Conservation (phyloP, 805 yeast species). For the Candida taoyuanica region DNA sequence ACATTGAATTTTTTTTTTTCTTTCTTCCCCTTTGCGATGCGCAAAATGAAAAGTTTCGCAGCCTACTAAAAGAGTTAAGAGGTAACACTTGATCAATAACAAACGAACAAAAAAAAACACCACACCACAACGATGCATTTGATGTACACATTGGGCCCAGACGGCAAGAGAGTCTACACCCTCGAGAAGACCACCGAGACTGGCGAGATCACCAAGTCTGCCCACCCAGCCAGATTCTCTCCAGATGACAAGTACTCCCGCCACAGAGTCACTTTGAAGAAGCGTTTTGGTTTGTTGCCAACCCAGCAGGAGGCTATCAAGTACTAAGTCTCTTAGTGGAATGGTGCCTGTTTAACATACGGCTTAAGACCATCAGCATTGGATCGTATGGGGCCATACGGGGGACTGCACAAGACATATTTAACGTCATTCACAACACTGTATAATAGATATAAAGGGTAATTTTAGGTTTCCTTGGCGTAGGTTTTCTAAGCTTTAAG, state of each 20-base stretch:
- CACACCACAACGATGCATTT: constrained; percentile 80
- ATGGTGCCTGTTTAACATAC: no score
- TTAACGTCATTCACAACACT: no score
- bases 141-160: constrained; percentile 94
- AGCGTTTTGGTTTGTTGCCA: constrained; percentile 85
- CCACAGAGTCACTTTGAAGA: constrained; percentile 97
- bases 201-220: constrained; percentile 97
- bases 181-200: constrained; percentile 71
- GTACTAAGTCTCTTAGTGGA: constrained; percentile 17
- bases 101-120: no score
- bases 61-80: not conserved
- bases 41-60: not conserved
- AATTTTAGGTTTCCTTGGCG: no score
- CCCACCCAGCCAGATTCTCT: constrained; percentile 99
- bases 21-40: no score
- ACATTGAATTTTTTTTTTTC: no score
- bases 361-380: no score
- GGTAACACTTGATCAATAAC: no score
- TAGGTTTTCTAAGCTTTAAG: no score
- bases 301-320: constrained; percentile 50
- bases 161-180: constrained; percentile 95
- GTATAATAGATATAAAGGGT: no score
- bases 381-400: no score
- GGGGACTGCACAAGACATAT: no score
- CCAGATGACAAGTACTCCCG: constrained; percentile 99